Evolutionary conservation across 1,284 basidiomycete genomes (phyloP).

Genomic region (Ceratobasidium papillatum): DNA sequence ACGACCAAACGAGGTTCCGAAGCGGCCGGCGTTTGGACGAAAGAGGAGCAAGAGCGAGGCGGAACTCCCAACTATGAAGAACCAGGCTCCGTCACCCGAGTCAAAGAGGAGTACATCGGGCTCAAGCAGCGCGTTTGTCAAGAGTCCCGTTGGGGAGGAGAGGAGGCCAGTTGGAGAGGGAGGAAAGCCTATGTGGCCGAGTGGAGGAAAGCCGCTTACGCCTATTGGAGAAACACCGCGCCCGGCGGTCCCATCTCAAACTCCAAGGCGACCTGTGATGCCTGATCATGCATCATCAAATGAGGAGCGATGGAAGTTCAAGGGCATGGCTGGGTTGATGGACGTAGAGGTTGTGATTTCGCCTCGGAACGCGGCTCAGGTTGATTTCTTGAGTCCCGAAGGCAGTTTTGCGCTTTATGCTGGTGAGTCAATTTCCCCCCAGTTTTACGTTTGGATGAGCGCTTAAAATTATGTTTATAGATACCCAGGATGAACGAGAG

Average conservation of each 20-base stretch:
- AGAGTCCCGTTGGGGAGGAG: background rate
- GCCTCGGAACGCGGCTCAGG: conserved; percentile 60
- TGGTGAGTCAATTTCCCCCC: conserved; percentile 59
- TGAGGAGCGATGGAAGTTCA: conserved; percentile 74
- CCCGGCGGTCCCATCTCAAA: background rate
- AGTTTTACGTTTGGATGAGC: background rate
- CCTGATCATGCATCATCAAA: background rate
- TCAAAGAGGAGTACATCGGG: background rate
- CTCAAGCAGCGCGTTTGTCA: conserved; percentile 35
- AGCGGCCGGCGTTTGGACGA: conserved; percentile 56
- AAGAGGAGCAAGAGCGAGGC: conserved; percentile 70
- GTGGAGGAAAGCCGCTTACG: conserved; percentile 3
- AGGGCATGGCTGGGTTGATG: conserved; percentile 71
- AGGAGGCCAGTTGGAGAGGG: background rate
- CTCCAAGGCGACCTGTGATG: conserved; percentile 23
- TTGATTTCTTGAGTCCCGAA: conserved; percentile 77
- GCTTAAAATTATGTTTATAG: conserved; percentile 50
- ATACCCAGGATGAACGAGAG: conserved; percentile 65
- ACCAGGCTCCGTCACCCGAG: conserved; percentile 13
- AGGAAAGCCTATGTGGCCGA: background rate
- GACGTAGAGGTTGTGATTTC: conserved; percentile 78
- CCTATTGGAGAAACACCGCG: background rate
- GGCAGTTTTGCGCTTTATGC: conserved; percentile 80
- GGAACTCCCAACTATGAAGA: conserved; percentile 55
- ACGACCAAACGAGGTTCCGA: conserved; percentile 26